A percentile compares a stretch with the other conserved stretches of the same genome.
phyloP scores from a whole-genome alignment of 345 rosid species.

The Ricinus communis region DNA sequence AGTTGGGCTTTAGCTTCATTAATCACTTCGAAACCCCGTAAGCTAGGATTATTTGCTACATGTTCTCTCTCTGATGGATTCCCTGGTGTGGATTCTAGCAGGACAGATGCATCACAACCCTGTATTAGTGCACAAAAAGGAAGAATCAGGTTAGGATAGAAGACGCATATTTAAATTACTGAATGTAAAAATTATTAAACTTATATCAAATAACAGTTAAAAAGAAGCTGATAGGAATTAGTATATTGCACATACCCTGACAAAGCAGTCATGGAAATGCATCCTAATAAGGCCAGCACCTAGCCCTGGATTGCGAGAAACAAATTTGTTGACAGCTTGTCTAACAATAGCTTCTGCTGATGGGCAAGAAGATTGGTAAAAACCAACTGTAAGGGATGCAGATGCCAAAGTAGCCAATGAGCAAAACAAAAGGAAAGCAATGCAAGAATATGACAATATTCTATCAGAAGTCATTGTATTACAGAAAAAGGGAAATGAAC shows the following conservation, averaged over 20 bases:
- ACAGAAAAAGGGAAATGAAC: too few species aligned
- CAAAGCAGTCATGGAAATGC: conserved; percentile 46
- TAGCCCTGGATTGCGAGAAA: conserved; percentile 13
- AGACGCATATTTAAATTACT: too few species aligned
- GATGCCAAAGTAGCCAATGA: neutral
- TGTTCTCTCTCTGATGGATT: conserved; percentile 40
- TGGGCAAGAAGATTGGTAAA: conserved; percentile 2
- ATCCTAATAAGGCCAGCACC: conserved; percentile 39
- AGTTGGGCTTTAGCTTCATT: conserved; percentile 41
- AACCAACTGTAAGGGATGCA: neutral
- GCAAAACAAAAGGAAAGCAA: neutral
- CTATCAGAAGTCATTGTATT: neutral
- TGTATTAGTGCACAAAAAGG: neutral
- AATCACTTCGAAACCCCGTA: conserved; percentile 50
- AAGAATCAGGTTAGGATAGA: too few species aligned
- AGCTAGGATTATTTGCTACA: conserved; percentile 39
- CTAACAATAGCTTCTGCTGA: neutral
- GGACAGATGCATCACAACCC: conserved; percentile 55
- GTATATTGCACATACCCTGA: conserved; percentile 17
- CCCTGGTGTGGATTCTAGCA: conserved; percentile 30
- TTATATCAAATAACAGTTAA: neutral
- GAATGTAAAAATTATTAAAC: too few species aligned
- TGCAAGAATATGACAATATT: too few species aligned
- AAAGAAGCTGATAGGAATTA: neutral
- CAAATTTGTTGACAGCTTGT: neutral